Base-by-base conservation (phyloP, 2,329 filamentous ascomycete species). In the Graphilbum sp. region DNA sequence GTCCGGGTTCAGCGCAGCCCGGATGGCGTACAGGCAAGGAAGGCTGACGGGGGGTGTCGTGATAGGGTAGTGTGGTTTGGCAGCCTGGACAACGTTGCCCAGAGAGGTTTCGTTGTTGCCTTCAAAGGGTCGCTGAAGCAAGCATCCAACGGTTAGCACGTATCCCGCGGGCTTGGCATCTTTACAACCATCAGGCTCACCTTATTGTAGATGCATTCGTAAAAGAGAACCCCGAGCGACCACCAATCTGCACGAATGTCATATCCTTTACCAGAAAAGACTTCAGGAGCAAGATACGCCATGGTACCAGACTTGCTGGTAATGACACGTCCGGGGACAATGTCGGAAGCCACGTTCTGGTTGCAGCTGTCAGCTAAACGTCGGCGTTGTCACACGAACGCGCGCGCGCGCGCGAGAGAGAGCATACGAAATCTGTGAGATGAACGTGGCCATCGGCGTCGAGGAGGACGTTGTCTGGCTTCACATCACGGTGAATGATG, bases 191-290 rank as follows among this genome's bases (percentile, higher is more conserved):
- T n/a, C n/a, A n/a, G n/a, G n/a, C n/a, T n/a, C n/a, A 86, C 85
- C 78, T 92, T 96, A 63, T 92, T 94, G 63, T 96, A 98, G 47
- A 98, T 95, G 68, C 90, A 96, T 58, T 98, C 90, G 58, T 95
- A 98, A 57, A 96, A 96, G n/a, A 93, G 71, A 34, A 98, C 90
- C 35, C 90, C 90, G 18, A 98, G 61, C 6, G 90, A 96, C 90
- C 90, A 98, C 90, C 90, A 98, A 56, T 98, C 90, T 32, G 90
- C 87, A 49, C 90, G 83, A 34, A 77, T 75, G 43, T 82, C 78
- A 53, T 98, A 98, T 30, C 90, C 90, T 44, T 76, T 79, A 35
- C 88, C 88, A 46, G 78, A 72, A 52, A 96, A 98, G 2, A 96
- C 90, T 56, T 98, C 90, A 5, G 90, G 90, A 1, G 88, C 87